A percentile compares a stretch with the other conserved stretches of the same genome.
Conservation (phyloP, 2,329 filamentous ascomycete species). For the Aspergillus pseudotamarii region DNA sequence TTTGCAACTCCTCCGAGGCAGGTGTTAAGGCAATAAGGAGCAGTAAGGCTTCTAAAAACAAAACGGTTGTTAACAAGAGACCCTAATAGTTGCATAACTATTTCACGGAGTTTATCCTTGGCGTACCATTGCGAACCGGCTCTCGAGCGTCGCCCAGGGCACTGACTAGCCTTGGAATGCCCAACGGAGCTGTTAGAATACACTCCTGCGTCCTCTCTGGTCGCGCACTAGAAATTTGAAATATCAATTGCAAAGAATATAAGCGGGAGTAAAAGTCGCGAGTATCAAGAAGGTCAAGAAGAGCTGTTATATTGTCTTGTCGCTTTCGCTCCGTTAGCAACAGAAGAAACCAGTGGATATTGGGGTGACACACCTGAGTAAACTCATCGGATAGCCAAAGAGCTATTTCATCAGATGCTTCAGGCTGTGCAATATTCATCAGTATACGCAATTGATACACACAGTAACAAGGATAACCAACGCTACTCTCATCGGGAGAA, state of each 20-base stretch:
- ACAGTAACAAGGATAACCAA: constrained; percentile 39
- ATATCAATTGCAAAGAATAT: constrained; percentile 86
- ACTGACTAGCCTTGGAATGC: constrained; percentile 82
- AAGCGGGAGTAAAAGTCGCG: constrained; percentile 87
- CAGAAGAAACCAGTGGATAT: constrained; percentile 5
- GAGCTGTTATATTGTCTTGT: constrained; percentile 91
- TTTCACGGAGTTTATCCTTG: background rate
- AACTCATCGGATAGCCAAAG: constrained; percentile 98
- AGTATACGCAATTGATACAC: constrained; percentile 20
- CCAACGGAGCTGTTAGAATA: constrained; percentile 83
- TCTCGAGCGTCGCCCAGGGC: constrained; percentile 84
- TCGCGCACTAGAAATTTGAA: constrained; percentile 80
- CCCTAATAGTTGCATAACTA: background rate
- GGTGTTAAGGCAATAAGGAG: constrained; percentile 87
- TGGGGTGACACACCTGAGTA: constrained; percentile 67
- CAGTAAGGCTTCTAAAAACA: constrained; percentile 68
- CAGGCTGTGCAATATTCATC: constrained; percentile 60
- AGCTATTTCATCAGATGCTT: constrained; percentile 94
- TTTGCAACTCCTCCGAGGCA: constrained; percentile 84
- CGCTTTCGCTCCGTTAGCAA: constrained; percentile 63
- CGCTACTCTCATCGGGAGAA: constrained; percentile 65
- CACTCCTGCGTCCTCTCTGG: constrained; percentile 94
- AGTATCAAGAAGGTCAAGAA: constrained; percentile 86
- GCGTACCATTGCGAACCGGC: constrained; percentile 73
- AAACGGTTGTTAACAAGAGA: constrained; percentile 17